phyloP scores from a whole-genome alignment of 768 basidiomycete genomes.

The Amanita muscaria region DNA sequence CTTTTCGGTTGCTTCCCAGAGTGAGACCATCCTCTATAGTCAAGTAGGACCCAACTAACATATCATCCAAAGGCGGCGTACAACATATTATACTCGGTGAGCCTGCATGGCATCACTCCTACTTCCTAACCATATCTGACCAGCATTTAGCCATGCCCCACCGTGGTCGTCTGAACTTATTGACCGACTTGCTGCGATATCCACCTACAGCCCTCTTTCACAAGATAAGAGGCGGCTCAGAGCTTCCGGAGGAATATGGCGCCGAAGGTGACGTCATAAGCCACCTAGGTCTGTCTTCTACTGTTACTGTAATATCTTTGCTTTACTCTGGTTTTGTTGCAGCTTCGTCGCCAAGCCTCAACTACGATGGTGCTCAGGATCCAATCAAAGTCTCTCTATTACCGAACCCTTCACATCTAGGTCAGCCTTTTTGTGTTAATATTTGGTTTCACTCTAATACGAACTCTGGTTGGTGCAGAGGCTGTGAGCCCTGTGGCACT shows the following conservation, averaged over 20 bases:
- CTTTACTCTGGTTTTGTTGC: neutral
- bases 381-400: conserved; percentile 67
- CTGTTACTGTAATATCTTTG: no score
- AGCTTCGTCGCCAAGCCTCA: conserved; percentile 60
- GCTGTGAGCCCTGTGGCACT: conserved; percentile 83
- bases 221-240: conserved; percentile 78
- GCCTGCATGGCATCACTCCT: conserved; percentile 1
- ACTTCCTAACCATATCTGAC: neutral
- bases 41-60: neutral
- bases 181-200: conserved; percentile 67
- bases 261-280: conserved; percentile 83
- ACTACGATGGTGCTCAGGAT: conserved; percentile 41
- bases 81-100: conserved; percentile 56
- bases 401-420: conserved; percentile 74
- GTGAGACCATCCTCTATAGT: conserved; percentile 19
- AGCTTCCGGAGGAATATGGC: conserved; percentile 55
- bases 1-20: conserved; percentile 56
- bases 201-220: conserved; percentile 67
- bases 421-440: conserved; percentile 24
- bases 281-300: conserved; percentile 46
- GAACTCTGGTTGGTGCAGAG: conserved; percentile 35
- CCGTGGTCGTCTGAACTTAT: conserved; percentile 77
- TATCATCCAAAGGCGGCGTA: conserved; percentile 27
- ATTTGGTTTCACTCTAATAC: neutral
- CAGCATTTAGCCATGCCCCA: conserved; percentile 63